These are phyloP conservation scores for Plasmodium vivax DNA, from an alignment of 169 alveolate genomes.

Conservation along the genomic window DNA sequence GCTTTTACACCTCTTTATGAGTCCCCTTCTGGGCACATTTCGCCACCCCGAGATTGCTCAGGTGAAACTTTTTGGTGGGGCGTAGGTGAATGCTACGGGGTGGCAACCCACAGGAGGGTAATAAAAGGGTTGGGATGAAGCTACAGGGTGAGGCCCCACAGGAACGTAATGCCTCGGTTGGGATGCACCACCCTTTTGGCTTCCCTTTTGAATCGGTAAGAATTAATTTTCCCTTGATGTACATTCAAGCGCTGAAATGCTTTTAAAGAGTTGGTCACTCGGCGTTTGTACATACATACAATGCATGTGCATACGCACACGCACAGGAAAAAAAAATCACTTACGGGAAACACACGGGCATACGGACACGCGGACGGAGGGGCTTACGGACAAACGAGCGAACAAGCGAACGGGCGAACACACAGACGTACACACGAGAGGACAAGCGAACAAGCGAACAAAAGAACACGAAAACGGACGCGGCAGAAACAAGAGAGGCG, in stretches of 20 bases:
- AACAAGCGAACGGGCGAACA: neutral
- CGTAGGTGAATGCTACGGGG: neutral
- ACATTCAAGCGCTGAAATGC: neutral
- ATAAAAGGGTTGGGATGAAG: neutral
- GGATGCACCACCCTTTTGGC: neutral
- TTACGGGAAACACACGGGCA: neutral
- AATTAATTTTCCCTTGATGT: neutral
- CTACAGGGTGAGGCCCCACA: neutral
- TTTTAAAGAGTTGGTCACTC: neutral
- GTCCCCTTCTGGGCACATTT: neutral
- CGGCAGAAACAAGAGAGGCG: neutral
- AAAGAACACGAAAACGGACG: neutral
- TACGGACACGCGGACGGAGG: neutral
- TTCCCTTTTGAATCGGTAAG: neutral
- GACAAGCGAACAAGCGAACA: no score
- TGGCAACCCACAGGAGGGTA: neutral
- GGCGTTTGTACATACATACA: neutral
- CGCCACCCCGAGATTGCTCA: neutral
- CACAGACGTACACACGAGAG: neutral
- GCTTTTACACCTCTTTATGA: neutral
- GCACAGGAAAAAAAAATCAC: neutral
- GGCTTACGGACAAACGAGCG: neutral
- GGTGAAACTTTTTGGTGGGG: neutral
- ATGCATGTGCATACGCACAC: neutral
- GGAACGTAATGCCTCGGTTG: neutral